A percentile compares a stretch with the other conserved stretches of the same genome.
Conservation (phyloP, 352 stramenopile species). For the Globisporangium radiosum region DNA sequence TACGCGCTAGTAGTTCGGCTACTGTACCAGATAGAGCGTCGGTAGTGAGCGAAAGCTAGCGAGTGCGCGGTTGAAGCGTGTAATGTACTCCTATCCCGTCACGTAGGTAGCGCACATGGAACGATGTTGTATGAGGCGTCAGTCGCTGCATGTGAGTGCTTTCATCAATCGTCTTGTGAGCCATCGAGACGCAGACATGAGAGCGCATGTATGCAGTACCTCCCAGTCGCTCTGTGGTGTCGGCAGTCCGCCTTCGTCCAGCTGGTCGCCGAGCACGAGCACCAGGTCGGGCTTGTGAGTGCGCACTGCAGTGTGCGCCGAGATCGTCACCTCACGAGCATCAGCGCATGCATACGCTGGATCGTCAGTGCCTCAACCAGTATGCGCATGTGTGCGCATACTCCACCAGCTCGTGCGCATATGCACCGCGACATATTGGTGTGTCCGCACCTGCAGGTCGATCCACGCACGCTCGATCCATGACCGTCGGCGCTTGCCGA, state of each 20-base stretch:
- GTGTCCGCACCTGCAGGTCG: constrained; percentile 47
- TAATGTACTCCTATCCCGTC: constrained; percentile 32
- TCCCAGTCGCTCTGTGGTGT: constrained; percentile 46
- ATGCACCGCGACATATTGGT: too few relatives aligned
- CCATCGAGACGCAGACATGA: too few relatives aligned
- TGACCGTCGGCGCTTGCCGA: constrained; percentile 56
- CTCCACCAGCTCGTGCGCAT: too few relatives aligned
- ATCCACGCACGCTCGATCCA: constrained; percentile 60
- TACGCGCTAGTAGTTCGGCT: not conserved
- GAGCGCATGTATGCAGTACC: constrained; percentile 11
- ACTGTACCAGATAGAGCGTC: constrained; percentile 48
- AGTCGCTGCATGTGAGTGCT: too few relatives aligned
- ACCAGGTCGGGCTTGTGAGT: constrained; percentile 49
- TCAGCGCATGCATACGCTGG: too few relatives aligned
- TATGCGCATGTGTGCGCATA: too few relatives aligned
- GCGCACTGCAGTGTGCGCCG: constrained; percentile 33
- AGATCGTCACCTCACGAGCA: constrained; percentile 21
- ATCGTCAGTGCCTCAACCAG: too few relatives aligned
- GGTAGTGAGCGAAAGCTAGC: constrained; percentile 27
- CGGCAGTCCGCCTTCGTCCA: constrained; percentile 59
- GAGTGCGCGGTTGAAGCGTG: constrained; percentile 40
- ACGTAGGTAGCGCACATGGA: too few relatives aligned
- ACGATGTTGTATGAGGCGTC: too few relatives aligned
- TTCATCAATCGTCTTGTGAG: not conserved
- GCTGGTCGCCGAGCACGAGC: constrained; percentile 64